Percentiles rank a stretch among this genome's conserved stretches.
phyloP scores from a whole-genome alignment of 208 protist genomes.

The Trypanosoma mega region DNA sequence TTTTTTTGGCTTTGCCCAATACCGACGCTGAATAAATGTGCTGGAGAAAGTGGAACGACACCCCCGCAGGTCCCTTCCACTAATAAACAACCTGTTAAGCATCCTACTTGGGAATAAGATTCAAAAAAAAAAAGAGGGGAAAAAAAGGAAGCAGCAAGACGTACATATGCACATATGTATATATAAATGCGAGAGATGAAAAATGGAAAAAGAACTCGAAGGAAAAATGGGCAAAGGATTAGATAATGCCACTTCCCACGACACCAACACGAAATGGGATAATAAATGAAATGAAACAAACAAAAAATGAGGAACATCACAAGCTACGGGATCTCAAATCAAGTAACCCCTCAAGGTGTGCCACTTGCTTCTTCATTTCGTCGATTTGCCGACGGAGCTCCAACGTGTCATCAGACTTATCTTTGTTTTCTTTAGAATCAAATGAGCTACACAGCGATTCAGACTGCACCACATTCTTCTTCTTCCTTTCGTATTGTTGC shows the following conservation, averaged over 20 bases:
- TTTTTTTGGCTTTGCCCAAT: slow-evolving; percentile 89
- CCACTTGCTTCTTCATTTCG: slow-evolving; percentile 52
- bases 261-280: slow-evolving; percentile 6
- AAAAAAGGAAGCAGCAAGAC: slow-evolving; percentile 4
- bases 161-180: not conserved
- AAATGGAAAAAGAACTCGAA: slow-evolving; percentile 7
- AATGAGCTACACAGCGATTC: no score
- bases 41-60: slow-evolving; percentile 24
- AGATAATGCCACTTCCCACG: not conserved
- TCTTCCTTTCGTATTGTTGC: slow-evolving; percentile 18
- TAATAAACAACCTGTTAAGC: slow-evolving; percentile 62
- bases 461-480: not conserved
- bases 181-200: slow-evolving; percentile 10
- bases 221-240: slow-evolving; percentile 17
- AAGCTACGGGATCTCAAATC: slow-evolving; percentile 24
- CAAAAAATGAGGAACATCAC: not conserved
- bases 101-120: not conserved
- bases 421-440: not conserved
- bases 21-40: slow-evolving; percentile 60
- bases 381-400: slow-evolving; percentile 45
- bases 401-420: slow-evolving; percentile 9
- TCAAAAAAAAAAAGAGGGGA: slow-evolving; percentile 1
- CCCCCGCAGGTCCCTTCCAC: slow-evolving; percentile 54
- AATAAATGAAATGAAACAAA: not conserved
- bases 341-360: slow-evolving; percentile 50